Percentiles rank a stretch among this genome's conserved stretches.
Evolutionary conservation across 1,139 yeast genomes (phyloP).

Genomic region (Hyphopichia pseudoburtonii): DNA sequence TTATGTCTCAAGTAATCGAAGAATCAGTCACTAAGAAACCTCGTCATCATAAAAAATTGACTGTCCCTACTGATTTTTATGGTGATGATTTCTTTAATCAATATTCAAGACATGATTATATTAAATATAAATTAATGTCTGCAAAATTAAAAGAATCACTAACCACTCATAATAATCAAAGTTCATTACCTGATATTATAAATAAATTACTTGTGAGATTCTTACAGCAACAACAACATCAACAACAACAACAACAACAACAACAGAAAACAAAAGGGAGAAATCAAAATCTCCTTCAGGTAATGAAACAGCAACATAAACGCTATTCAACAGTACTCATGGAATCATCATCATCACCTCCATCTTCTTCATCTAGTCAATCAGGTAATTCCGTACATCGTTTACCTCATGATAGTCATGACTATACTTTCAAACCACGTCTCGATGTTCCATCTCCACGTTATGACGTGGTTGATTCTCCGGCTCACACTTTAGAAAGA

Average conservation of each 20-base stretch:
- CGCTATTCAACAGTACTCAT: constrained; percentile 9
- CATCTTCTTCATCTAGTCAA: neutral
- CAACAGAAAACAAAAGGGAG: constrained; percentile 1
- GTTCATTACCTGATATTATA: constrained; percentile 8
- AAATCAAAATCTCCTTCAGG: constrained; percentile 1
- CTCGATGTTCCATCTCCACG: constrained; percentile 2
- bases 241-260: neutral
- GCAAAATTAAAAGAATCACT: constrained; percentile 6
- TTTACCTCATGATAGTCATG: neutral
- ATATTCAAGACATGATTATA: constrained; percentile 25
- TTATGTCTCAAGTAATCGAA: constrained; percentile 15
- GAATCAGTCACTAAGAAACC: neutral
- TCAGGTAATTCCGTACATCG: no score
- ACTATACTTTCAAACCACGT: constrained; percentile 5
- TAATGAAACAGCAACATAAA: constrained; percentile 7
- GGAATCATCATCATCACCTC: constrained; percentile 3
- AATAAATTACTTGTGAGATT: constrained; percentile 11
- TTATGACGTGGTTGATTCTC: neutral
- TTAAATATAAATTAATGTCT: constrained; percentile 19
- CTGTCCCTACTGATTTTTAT: constrained; percentile 17
- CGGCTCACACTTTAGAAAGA: constrained; percentile 1
- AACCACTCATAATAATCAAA: neutral
- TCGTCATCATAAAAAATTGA: neutral
- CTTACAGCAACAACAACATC: constrained; percentile 3
- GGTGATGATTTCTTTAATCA: constrained; percentile 35